Base-by-base conservation (phyloP, 1,284 basidiomycete species). In the Boletus mariae region DNA sequence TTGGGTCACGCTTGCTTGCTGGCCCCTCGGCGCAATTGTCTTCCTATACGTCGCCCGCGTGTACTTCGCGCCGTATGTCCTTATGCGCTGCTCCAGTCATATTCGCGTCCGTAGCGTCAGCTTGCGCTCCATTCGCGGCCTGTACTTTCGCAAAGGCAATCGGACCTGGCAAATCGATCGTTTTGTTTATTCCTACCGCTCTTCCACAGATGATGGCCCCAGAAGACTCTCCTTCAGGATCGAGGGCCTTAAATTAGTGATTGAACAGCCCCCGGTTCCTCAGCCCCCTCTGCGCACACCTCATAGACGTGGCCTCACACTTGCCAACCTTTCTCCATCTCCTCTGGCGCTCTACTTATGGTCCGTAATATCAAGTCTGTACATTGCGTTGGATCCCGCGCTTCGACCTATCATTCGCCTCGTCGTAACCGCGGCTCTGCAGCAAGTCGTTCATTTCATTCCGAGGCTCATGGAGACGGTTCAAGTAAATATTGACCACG, bases 41-140 rank as follows among this genome's bases (percentile, higher is more conserved):
- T 69, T 86, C 57, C 78, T 77, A 17, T 73, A 87, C 38, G 60
- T 86, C 49, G 73, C 84, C 52, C 77, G 86, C 49, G 82, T 80
- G 1, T 85, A 84, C 64, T 71, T 90, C 53, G 75, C 80, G 2
- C 87, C 87, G 50, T 82, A 78, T 65, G 68, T 85, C 42, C 73
- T 90, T 26, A 72, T 75, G 45, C 75, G 76, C 38, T 69, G 83
- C 53, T 85, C 84, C 10, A 76, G 75, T 45, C 84, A 81, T 58
- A 72, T 90, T 55, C 81, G 81, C 20, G 75, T 88, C 29, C 78
- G 82, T 41, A 88, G 84, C 62, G 76, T 90, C 52, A 90, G 88
- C 64, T 71, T 87, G 41, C 80, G 85, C 49, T 90, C 88, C 25
- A 81, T 90, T 57, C 82, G 85, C 45, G 87, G 88, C 25, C 72